Percentiles rank a stretch among this genome's conserved stretches.
Conservation (phyloP, 2,329 filamentous ascomycete species). For the Cordyceps javanica region DNA sequence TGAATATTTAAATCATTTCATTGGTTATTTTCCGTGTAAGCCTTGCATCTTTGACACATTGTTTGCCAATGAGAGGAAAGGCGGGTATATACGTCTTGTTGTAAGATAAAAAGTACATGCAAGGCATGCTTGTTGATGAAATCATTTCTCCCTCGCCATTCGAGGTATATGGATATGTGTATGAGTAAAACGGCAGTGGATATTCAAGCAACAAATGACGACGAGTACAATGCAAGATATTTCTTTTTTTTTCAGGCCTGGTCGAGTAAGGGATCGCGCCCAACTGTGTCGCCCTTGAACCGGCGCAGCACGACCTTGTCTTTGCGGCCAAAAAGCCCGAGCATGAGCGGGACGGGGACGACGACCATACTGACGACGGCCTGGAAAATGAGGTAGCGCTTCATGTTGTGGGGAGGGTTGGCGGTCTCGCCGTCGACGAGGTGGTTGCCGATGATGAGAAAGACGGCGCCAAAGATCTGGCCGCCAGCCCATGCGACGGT, state of each 20-base stretch:
- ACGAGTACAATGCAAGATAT: background rate
- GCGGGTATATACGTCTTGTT: background rate
- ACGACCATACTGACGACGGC: slow-evolving; percentile 62
- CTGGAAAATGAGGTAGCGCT: slow-evolving; percentile 68
- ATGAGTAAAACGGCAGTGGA: background rate
- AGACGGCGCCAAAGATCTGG: slow-evolving; percentile 77
- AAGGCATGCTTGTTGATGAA: background rate
- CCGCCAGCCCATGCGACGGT: slow-evolving; percentile 82
- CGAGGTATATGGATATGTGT: background rate
- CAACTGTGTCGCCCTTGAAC: slow-evolving; percentile 37
- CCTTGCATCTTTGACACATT: too few species aligned
- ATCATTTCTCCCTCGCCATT: background rate
- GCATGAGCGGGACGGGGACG: slow-evolving; percentile 59
- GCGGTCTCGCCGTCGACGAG: slow-evolving; percentile 51
- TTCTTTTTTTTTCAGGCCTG: background rate
- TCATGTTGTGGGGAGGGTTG: slow-evolving; percentile 65
- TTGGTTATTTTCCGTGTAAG: too few species aligned
- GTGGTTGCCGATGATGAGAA: slow-evolving; percentile 76
- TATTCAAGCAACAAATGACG: background rate
- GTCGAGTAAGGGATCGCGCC: background rate
- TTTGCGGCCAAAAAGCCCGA: slow-evolving; percentile 63
- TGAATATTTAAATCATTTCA: background rate
- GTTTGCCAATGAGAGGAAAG: background rate
- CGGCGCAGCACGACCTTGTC: slow-evolving; percentile 46
- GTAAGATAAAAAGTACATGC: background rate